Percentiles rank a stretch among this genome's conserved stretches.
These are phyloP conservation scores for Podospora australis DNA, from an alignment of 495 filamentous ascomycete species.

Conservation along the genomic window DNA sequence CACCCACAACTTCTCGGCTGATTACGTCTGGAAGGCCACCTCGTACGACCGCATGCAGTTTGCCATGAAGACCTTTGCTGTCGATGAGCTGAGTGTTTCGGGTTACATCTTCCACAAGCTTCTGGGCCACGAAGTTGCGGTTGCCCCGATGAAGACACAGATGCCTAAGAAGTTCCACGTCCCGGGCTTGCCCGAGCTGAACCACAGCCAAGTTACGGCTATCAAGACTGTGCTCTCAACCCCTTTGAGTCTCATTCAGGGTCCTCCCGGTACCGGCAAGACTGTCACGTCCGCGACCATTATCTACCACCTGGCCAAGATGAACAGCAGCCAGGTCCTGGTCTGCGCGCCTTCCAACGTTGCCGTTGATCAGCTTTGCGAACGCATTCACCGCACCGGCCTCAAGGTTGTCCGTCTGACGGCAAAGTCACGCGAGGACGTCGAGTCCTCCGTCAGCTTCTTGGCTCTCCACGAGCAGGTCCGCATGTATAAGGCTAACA, in stretches of 20 bases:
- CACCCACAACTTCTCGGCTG: conserved; percentile 95
- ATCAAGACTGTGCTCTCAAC: conserved; percentile 94
- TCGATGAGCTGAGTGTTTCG: conserved; percentile 97
- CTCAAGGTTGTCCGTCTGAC: conserved; percentile 97
- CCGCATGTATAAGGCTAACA: conserved; percentile 92
- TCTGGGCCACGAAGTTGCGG: conserved; percentile 91
- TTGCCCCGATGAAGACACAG: conserved; percentile 92
- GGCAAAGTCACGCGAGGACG: conserved; percentile 96
- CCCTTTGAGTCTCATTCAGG: conserved; percentile 92
- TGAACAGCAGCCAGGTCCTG: conserved; percentile 89
- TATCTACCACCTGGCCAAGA: conserved; percentile 94
- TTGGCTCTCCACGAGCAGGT: conserved; percentile 95
- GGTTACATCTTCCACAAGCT: conserved; percentile 99
- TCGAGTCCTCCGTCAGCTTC: conserved; percentile 92
- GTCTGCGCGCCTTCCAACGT: conserved; percentile 99
- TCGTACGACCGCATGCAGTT: conserved; percentile 99
- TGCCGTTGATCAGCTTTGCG: conserved; percentile 95
- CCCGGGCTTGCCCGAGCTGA: conserved; percentile 90
- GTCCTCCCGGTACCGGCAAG: conserved; percentile 95
- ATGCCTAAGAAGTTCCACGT: conserved; percentile 96
- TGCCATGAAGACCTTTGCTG: conserved; percentile 98
- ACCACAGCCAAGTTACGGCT: conserved; percentile 90
- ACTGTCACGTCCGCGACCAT: conserved; percentile 99
- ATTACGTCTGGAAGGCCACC: conserved; percentile 99
- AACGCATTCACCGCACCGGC: conserved; percentile 90